These are phyloP conservation scores for Cucumis melo DNA, from an alignment of 306 rosid genomes.

Conservation along the genomic window DNA sequence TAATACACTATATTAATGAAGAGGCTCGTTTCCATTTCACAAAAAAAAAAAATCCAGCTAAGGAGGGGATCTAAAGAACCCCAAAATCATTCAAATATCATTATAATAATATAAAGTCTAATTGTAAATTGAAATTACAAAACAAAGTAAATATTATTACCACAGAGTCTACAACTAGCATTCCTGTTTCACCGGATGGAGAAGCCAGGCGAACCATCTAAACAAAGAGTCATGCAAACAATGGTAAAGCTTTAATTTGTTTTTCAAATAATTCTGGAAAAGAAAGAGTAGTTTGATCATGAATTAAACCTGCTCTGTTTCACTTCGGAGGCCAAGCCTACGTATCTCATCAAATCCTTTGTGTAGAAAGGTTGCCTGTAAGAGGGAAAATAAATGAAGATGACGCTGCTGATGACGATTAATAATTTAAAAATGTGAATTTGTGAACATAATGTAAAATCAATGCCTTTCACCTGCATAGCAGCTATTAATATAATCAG, in stretches of 20 bases:
- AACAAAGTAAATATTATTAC: constrained; percentile 29
- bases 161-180: constrained; percentile 94
- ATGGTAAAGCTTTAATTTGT: constrained; percentile 15
- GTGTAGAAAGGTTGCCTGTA: constrained; percentile 78
- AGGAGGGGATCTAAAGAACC: background rate
- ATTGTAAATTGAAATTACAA: background rate
- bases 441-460: background rate
- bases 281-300: background rate
- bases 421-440: background rate
- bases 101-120: constrained; percentile 2
- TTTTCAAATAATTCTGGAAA: background rate
- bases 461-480: background rate
- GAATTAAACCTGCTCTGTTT: constrained; percentile 76
- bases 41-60: background rate
- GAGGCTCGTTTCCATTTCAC: too few relatives aligned
- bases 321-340: constrained; percentile 74
- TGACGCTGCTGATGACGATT: background rate
- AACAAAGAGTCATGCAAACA: constrained; percentile 7
- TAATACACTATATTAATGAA: too few relatives aligned
- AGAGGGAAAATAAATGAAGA: background rate
- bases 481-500: background rate
- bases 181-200: constrained; percentile 76
- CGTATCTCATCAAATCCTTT: constrained; percentile 98
- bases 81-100: background rate
- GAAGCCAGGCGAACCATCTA: constrained; percentile 79